These are phyloP conservation scores for Drechslerella stenobrocha DNA, from an alignment of 2,329 filamentous ascomycete species.

Conservation along the genomic window DNA sequence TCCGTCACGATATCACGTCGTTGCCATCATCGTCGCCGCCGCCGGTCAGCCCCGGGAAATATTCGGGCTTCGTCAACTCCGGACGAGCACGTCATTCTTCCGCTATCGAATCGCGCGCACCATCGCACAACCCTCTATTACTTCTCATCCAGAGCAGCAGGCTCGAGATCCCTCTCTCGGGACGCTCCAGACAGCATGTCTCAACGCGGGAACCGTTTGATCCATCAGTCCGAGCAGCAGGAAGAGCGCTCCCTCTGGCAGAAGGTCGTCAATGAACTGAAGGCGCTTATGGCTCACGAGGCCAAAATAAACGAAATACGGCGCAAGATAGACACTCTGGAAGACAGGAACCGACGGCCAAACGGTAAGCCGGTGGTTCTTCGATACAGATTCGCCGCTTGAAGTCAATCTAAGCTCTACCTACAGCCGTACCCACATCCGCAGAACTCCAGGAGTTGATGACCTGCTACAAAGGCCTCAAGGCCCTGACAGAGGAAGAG, in stretches of 20 bases:
- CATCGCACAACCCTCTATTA: too few relatives aligned
- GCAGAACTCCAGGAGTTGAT: conserved; percentile 36
- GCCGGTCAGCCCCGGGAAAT: too few relatives aligned
- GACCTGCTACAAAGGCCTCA: conserved; percentile 47
- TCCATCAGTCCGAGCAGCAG: conserved; percentile 52
- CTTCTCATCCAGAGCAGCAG: too few relatives aligned
- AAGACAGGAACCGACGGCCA: conserved; percentile 35
- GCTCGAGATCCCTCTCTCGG: too few relatives aligned
- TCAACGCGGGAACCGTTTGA: conserved; percentile 46
- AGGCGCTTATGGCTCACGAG: conserved; percentile 50
- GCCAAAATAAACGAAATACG: conserved; percentile 39
- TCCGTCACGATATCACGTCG: too few relatives aligned
- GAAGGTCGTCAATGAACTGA: conserved; percentile 52
- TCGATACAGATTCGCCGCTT: neutral
- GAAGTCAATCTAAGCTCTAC: neutral
- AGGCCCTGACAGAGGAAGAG: conserved; percentile 40
- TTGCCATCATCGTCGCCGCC: too few relatives aligned
- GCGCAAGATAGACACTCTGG: conserved; percentile 46
- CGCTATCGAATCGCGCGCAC: too few relatives aligned
- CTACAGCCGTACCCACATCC: conserved; percentile 11
- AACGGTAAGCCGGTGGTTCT: conserved; percentile 15
- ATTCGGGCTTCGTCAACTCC: too few relatives aligned
- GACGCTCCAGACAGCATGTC: conserved; percentile 17
- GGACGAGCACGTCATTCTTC: too few relatives aligned
- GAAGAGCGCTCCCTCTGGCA: conserved; percentile 52